phyloP scores from a whole-genome alignment of 768 basidiomycete species.

The Lepiota venenata region DNA sequence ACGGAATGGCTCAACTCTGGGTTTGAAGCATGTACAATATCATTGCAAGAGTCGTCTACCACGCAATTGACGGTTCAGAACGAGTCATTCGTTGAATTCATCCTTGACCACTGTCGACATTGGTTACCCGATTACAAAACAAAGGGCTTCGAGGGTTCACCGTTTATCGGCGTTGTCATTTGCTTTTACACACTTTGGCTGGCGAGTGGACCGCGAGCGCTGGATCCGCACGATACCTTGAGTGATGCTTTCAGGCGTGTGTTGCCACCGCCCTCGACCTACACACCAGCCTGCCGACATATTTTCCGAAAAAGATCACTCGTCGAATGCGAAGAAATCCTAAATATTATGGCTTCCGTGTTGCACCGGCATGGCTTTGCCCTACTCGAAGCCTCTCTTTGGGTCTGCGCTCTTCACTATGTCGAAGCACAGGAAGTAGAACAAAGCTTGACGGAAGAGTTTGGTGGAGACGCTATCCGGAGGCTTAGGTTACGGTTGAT shows the following conservation, averaged over 20 bases:
- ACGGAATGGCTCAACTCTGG: conserved; percentile 7
- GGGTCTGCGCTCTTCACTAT: conserved; percentile 45
- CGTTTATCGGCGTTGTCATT: background rate
- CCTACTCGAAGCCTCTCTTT: conserved; percentile 47
- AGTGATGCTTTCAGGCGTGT: background rate
- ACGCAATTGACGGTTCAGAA: background rate
- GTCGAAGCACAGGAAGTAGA: conserved; percentile 34
- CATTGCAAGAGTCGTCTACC: background rate
- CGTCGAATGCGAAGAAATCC: conserved; percentile 13
- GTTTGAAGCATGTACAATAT: background rate
- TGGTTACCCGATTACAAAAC: background rate
- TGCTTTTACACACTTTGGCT: conserved; percentile 10
- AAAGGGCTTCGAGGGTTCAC: background rate
- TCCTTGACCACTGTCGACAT: conserved; percentile 1
- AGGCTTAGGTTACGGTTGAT: conserved; percentile 39
- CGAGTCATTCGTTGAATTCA: background rate
- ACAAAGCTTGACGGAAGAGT: conserved; percentile 12
- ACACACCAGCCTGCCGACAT: conserved; percentile 7
- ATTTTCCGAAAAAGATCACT: conserved; percentile 6
- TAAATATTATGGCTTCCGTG: conserved; percentile 21
- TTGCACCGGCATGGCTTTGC: conserved; percentile 33
- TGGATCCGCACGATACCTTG: background rate
- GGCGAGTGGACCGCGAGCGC: background rate
- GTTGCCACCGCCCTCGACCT: conserved; percentile 13
- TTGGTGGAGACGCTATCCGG: conserved; percentile 23